These are phyloP conservation scores for Saccharomycopsis sp. DNA, from an alignment of 805 yeast genomes.

Conservation along the genomic window DNA sequence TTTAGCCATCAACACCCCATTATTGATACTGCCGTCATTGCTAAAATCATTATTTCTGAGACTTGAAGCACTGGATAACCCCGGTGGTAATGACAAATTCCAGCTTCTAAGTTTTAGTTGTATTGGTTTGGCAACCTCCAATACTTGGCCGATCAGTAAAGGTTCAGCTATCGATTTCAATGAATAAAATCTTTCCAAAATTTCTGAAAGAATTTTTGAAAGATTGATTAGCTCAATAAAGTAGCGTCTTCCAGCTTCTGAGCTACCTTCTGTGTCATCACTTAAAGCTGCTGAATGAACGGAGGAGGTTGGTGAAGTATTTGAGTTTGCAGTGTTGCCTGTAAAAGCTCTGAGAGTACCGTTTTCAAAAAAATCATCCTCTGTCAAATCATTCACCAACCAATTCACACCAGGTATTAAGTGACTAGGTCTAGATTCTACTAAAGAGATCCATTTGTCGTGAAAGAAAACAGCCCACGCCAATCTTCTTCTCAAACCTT, in stretches of 20 bases:
- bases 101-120: constrained; percentile 64
- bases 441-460: constrained; percentile 82
- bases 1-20: neutral
- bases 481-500: constrained; percentile 74
- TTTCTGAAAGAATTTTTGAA: constrained; percentile 61
- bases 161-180: constrained; percentile 52
- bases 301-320: constrained; percentile 4
- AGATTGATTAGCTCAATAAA: constrained; percentile 62
- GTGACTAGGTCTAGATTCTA: constrained; percentile 81
- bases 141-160: constrained; percentile 53
- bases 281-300: neutral
- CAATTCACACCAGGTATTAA: constrained; percentile 64
- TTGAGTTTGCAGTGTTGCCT: constrained; percentile 3
- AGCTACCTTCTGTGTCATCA: too few relatives aligned
- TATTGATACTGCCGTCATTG: too few relatives aligned
- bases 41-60: too few relatives aligned
- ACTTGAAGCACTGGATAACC: too few relatives aligned
- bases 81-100: constrained; percentile 50
- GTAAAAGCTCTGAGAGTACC: neutral
- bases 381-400: constrained; percentile 60
- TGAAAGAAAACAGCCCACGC: constrained; percentile 96
- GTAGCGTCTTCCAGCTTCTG: constrained; percentile 54
- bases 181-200: constrained; percentile 63
- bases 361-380: constrained; percentile 66
- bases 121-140: constrained; percentile 72